These are phyloP conservation scores for Teunomyces gatunensis DNA, from an alignment of 805 yeast genomes.

Conservation along the genomic window DNA sequence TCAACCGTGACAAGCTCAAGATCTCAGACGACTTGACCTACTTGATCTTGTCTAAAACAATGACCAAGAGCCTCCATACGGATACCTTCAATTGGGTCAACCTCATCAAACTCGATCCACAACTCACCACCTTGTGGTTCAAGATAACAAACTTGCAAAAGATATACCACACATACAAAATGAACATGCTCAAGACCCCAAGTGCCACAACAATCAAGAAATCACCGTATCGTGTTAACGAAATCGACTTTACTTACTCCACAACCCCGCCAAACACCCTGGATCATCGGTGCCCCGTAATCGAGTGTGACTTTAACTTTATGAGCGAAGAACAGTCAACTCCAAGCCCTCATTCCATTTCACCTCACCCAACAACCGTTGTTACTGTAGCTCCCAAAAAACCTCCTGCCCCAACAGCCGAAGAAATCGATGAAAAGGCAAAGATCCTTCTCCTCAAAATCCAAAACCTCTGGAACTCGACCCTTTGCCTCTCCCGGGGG, in stretches of 20 bases:
- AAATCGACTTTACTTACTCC: constrained; percentile 24
- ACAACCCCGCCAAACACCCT: constrained; percentile 5
- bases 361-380: background rate
- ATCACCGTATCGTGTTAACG: constrained; percentile 16
- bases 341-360: constrained; percentile 4
- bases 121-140: constrained; percentile 39
- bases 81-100: constrained; percentile 39
- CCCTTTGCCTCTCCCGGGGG: constrained; percentile 16
- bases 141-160: constrained; percentile 41
- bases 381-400: background rate
- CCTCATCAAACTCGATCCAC: constrained; percentile 37
- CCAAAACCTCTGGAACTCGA: constrained; percentile 28
- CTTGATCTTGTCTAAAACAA: constrained; percentile 6
- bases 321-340: constrained; percentile 25
- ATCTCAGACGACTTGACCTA: constrained; percentile 17
- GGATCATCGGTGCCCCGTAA: constrained; percentile 32
- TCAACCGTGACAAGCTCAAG: constrained; percentile 9
- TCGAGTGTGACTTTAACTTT: constrained; percentile 38
- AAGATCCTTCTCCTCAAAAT: constrained; percentile 14
- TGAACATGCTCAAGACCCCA: constrained; percentile 13
- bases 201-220: constrained; percentile 5
- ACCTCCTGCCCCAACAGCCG: background rate
- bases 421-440: background rate
- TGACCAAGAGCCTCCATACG: constrained; percentile 9
- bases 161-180: constrained; percentile 37